These are phyloP conservation scores for Cairneyella variabilis DNA, from an alignment of 495 filamentous ascomycete species.

Conservation along the genomic window DNA sequence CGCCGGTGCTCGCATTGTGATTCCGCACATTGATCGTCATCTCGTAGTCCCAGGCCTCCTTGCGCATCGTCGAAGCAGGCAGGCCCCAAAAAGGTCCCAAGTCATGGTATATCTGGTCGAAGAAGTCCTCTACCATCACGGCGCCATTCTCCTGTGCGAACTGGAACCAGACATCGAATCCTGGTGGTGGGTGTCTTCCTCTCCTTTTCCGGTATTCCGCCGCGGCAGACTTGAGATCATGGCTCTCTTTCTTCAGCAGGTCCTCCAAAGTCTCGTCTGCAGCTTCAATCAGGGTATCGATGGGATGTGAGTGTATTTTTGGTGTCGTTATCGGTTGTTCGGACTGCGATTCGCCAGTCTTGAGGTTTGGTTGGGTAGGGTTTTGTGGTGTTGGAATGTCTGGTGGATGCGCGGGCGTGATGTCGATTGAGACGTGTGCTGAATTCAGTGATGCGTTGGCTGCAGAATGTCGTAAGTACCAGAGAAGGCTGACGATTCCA, in stretches of 20 bases:
- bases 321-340: conserved; percentile 3
- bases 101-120: conserved; percentile 69
- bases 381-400: background rate
- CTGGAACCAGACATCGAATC: conserved; percentile 65
- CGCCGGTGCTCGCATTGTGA: conserved; percentile 49
- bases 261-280: conserved; percentile 39
- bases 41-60: conserved; percentile 48
- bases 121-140: conserved; percentile 66
- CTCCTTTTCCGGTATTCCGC: conserved; percentile 56
- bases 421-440: background rate
- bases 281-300: conserved; percentile 39
- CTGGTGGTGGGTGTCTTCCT: conserved; percentile 70
- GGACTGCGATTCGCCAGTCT: background rate
- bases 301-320: conserved; percentile 33
- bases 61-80: conserved; percentile 50
- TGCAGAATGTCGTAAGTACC: conserved; percentile 13
- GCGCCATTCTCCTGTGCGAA: conserved; percentile 58
- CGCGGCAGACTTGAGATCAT: conserved; percentile 54
- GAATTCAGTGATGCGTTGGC: background rate
- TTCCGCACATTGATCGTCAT: conserved; percentile 57
- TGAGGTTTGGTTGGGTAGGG: background rate
- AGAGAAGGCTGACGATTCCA: conserved; percentile 1
- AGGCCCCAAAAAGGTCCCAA: conserved; percentile 69
- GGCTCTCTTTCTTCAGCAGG: conserved; percentile 37
- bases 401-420: background rate